Conservation (phyloP, 2,329 filamentous ascomycete species). For the Calonectria pseudoreteaudii region DNA sequence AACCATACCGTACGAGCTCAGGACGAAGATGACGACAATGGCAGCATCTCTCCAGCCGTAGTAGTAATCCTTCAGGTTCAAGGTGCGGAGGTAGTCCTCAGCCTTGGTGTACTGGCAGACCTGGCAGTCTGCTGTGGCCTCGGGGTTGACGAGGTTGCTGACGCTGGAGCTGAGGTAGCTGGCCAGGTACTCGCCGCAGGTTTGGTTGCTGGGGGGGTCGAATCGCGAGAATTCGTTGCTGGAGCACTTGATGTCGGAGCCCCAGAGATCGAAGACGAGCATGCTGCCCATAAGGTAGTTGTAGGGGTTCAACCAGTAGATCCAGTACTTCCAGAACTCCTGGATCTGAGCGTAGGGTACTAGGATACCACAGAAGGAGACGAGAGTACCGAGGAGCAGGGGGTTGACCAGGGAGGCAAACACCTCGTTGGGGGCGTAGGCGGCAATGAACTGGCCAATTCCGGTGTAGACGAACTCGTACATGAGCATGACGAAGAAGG, state of each 20-base stretch:
- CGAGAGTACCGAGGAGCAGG: conserved; percentile 66
- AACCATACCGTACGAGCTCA: conserved; percentile 64
- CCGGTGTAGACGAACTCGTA: conserved; percentile 72
- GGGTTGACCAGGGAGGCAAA: conserved; percentile 71
- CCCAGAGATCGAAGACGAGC: conserved; percentile 64
- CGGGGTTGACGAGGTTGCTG: conserved; percentile 69
- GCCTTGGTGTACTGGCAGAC: conserved; percentile 72
- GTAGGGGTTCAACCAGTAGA: conserved; percentile 72
- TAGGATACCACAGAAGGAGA: conserved; percentile 81
- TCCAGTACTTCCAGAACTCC: conserved; percentile 76
- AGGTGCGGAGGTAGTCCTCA: conserved; percentile 67
- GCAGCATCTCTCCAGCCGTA: conserved; percentile 76
- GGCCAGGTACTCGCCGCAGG: conserved; percentile 69
- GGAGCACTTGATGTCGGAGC: conserved; percentile 58
- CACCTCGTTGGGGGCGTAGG: conserved; percentile 71
- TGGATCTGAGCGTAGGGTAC: conserved; percentile 74
- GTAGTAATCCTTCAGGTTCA: conserved; percentile 71
- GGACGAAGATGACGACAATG: conserved; percentile 67
- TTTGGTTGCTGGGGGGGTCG: conserved; percentile 61
- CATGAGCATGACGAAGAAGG: conserved; percentile 66
- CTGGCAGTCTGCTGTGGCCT: conserved; percentile 64
- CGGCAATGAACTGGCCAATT: conserved; percentile 73
- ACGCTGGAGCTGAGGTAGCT: conserved; percentile 59
- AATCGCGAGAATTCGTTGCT: conserved; percentile 63
- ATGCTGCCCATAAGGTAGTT: conserved; percentile 70